Evolutionary conservation across 2,329 filamentous ascomycete genomes (phyloP).

Genomic region (Pseudogymnoascus sp.): DNA sequence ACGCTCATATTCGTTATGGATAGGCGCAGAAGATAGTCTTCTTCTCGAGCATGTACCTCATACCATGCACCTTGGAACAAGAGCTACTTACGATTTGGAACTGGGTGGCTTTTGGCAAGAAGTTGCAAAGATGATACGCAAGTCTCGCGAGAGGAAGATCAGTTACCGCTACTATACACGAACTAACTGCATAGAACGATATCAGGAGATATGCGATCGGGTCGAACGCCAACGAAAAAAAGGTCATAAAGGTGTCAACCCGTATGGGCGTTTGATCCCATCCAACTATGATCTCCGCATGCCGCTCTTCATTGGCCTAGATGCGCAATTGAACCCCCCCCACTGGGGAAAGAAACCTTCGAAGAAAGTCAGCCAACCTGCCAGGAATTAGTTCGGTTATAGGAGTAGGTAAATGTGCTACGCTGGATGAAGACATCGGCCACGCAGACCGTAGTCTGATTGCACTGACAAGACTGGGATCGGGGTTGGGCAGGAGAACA

Average conservation of each 20-base stretch:
- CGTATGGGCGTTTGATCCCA: neutral
- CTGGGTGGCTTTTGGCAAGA: neutral
- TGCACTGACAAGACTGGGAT: too few species aligned
- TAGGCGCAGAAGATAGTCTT: neutral
- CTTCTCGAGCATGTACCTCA: neutral
- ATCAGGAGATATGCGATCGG: neutral
- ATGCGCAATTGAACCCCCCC: neutral
- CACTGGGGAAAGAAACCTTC: too few species aligned
- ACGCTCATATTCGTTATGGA: neutral
- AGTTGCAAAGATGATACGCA: neutral
- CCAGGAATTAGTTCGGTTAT: neutral
- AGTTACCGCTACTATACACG: neutral
- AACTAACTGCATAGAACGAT: neutral
- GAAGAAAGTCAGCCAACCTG: neutral
- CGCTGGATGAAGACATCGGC: neutral
- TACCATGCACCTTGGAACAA: neutral
- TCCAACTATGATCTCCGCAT: neutral
- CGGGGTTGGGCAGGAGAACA: too few species aligned
- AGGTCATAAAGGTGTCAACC: neutral
- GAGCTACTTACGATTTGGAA: neutral
- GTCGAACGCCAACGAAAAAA: neutral
- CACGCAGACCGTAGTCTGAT: neutral
- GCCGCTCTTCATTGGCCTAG: neutral
- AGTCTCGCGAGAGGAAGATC: neutral
- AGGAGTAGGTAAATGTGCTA: neutral